Evolutionary conservation across 345 rosid genomes (phyloP), one percentile per base, ranked within the genome.

Genomic region (Chamaenerion angustifolium): DNA sequence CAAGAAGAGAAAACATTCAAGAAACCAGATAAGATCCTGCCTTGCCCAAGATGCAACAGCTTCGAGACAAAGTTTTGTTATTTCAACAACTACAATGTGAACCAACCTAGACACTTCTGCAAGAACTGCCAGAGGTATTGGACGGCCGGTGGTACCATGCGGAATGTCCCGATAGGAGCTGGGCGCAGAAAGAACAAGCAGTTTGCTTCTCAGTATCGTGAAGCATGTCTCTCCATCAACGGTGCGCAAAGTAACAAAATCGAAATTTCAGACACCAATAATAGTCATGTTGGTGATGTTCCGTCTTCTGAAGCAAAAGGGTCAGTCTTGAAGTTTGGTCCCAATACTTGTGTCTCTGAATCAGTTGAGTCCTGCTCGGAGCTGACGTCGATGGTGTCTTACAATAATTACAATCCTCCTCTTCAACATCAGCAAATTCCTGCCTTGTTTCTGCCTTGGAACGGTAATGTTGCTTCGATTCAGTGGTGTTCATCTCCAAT

Each of bases 91-190:
- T 83, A 83, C 62, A 83, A 77, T 43, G 93, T 83, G 43, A 80
- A 83, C 64, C 93, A 83, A 63, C 93, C 93, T 4, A 69, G 93
- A 52, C 88, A 83, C 64, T 83, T 83, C 58, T 83, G 93, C 70
- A 80, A 76, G 75, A 80, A 80, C 52, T 83, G 93, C 65, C 93
- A 83, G 56, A 80, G 93, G 61, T 83, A 83, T 64, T 83, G 93
- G 93, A 83, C 93, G 10, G 87, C 88, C 16, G 93, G 93, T 50
- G 93, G 93, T 50, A 73, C 88, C 0, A 77, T 83, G 82, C 71
- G 93, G 57, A 83, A 80, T 45, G 93, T 83, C 40, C 88, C 88
- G 25, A 65, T 83, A 10, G 93, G 93, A 12, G 93, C 93, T 40
- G 93, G 93, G 1, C 65, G 88, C 16, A 73, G 93, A 58, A 83